Percentiles rank a stretch among this genome's conserved stretches.
Evolutionary conservation across 2,329 filamentous ascomycete genomes (phyloP).

Genomic region (Cladorrhinum sp.): DNA sequence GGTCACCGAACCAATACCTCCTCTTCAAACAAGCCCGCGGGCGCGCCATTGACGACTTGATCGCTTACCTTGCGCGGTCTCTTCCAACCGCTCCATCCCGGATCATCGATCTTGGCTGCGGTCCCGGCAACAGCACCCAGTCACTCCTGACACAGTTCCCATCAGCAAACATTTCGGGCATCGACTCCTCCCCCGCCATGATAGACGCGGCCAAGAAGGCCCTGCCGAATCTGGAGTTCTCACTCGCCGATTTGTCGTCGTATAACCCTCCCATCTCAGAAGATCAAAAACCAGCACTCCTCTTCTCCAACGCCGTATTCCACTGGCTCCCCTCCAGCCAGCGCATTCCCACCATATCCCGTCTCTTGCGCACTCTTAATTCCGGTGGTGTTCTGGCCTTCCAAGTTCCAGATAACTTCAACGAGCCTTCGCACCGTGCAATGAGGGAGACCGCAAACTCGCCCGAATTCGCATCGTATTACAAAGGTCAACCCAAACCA

Average conservation of each 20-base stretch:
- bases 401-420: conserved; percentile 42
- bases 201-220: conserved; percentile 43
- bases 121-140: conserved; percentile 56
- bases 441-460: conserved; percentile 47
- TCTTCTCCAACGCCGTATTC: conserved; percentile 58
- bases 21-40: conserved; percentile 21
- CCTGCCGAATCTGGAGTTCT: conserved; percentile 44
- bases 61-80: conserved; percentile 39
- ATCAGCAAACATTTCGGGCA: conserved; percentile 43
- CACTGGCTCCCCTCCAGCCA: conserved; percentile 50
- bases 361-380: conserved; percentile 40
- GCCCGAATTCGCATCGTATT: conserved; percentile 23
- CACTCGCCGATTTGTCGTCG: conserved; percentile 42
- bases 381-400: conserved; percentile 33
- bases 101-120: conserved; percentile 59
- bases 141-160: conserved; percentile 49
- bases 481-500: conserved; percentile 31
- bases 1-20: conserved; percentile 22
- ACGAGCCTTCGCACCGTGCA: conserved; percentile 45
- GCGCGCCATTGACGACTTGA: conserved; percentile 42
- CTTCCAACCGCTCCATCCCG: conserved; percentile 30
- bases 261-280: conserved; percentile 34
- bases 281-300: conserved; percentile 36
- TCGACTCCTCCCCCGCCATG: conserved; percentile 58
- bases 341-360: conserved; percentile 44